A percentile compares a stretch with the other conserved stretches of the same genome.
Evolutionary conservation across 2,329 filamentous ascomycete species (phyloP).

Genomic region (Fusarium chuoi): DNA sequence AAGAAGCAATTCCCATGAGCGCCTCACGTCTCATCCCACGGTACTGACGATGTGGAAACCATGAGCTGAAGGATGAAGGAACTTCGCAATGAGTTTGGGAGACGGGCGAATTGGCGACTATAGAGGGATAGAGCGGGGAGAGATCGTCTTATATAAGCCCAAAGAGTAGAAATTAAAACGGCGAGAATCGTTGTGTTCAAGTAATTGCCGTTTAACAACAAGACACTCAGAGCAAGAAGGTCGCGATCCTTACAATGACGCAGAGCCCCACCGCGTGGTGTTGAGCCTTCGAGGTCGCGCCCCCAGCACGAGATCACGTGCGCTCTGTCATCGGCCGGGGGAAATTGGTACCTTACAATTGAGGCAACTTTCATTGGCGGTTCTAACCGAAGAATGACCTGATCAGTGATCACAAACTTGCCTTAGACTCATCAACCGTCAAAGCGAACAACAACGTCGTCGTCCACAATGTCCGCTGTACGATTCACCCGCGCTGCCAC

Average conservation of each 20-base stretch:
- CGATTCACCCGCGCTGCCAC: slow-evolving; percentile 71
- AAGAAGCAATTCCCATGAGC: background rate
- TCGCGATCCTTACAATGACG: slow-evolving; percentile 29
- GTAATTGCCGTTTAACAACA: background rate
- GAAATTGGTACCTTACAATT: slow-evolving; percentile 44
- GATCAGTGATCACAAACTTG: slow-evolving; percentile 50
- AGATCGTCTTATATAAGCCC: no score
- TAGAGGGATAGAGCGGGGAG: accelerated
- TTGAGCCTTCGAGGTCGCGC: slow-evolving; percentile 29
- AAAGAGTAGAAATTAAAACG: background rate
- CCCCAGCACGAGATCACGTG: slow-evolving; percentile 48
- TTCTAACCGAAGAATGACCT: slow-evolving; percentile 51
- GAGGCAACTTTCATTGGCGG: slow-evolving; percentile 47
- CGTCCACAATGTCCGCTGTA: slow-evolving; percentile 69
- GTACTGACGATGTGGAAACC: background rate
- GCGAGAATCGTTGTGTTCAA: background rate
- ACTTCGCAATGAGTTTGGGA: background rate
- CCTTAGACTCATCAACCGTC: slow-evolving; percentile 36
- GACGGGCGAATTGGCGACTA: background rate
- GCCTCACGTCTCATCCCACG: slow-evolving; percentile 11
- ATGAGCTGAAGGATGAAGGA: background rate
- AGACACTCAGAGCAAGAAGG: background rate
- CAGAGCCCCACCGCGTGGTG: slow-evolving; percentile 30
- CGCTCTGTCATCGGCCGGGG: background rate
- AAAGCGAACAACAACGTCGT: slow-evolving; percentile 41